A percentile compares a stretch with the other conserved stretches of the same genome.
Conservation (phyloP, 2,329 filamentous ascomycete genomes). For the Boeremia lycopersici region DNA sequence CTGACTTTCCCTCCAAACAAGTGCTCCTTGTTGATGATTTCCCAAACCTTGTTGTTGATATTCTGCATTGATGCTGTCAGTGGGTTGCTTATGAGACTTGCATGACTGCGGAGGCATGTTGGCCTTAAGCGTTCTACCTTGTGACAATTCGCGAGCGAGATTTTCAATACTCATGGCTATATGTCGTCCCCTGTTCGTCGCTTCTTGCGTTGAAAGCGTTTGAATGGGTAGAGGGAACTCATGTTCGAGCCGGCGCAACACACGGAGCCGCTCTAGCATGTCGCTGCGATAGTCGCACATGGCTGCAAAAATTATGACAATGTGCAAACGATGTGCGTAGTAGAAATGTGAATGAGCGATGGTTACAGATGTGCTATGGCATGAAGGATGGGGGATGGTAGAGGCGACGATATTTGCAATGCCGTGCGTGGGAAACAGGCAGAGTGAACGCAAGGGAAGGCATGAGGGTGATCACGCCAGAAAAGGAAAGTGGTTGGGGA, state of each 20-base stretch:
- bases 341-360: too few relatives aligned
- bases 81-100: too few relatives aligned
- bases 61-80: neutral
- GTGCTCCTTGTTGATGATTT: too few relatives aligned
- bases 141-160: conserved; percentile 4
- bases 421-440: too few relatives aligned
- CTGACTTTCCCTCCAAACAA: too few relatives aligned
- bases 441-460: too few relatives aligned
- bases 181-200: neutral
- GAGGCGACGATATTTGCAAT: too few relatives aligned
- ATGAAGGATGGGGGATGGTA: too few relatives aligned
- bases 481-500: too few relatives aligned
- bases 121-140: neutral
- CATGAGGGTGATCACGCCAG: too few relatives aligned
- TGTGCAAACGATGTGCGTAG: too few relatives aligned
- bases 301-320: conserved; percentile 4
- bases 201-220: neutral
- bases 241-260: neutral
- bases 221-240: neutral
- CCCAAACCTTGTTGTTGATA: neutral
- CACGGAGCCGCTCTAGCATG: neutral
- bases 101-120: neutral
- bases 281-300: conserved; percentile 17
- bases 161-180: neutral
- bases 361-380: too few relatives aligned